Percentiles rank a stretch among this genome's conserved stretches.
phyloP scores from a whole-genome alignment of 1,284 basidiomycete species.

The Sphaerobolus stellatus region DNA sequence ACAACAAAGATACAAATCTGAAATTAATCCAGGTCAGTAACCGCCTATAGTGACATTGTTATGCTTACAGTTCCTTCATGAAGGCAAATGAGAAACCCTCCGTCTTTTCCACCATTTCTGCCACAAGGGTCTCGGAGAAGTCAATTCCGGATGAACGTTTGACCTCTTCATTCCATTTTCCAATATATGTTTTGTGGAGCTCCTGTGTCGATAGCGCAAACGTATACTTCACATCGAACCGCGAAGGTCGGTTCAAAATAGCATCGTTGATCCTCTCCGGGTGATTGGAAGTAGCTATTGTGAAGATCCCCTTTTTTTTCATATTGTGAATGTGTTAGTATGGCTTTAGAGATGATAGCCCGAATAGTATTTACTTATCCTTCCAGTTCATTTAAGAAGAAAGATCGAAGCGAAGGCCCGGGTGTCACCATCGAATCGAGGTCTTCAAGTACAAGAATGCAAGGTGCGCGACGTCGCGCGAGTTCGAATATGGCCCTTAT shows the following conservation, averaged over 20 bases:
- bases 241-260: conserved; percentile 44
- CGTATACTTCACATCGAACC: conserved; percentile 48
- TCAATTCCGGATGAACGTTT: neutral
- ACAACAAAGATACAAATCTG: neutral
- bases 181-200: conserved; percentile 22
- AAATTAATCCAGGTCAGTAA: too few relatives aligned
- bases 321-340: conserved; percentile 20
- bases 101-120: conserved; percentile 24
- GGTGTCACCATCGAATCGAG: conserved; percentile 42
- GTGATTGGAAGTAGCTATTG: conserved; percentile 50
- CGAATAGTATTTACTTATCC: conserved; percentile 29
- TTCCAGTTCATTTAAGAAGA: conserved; percentile 48
- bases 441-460: conserved; percentile 47
- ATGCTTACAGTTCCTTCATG: conserved; percentile 29
- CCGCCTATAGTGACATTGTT: too few relatives aligned
- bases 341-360: conserved; percentile 10
- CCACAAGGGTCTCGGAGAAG: conserved; percentile 16
- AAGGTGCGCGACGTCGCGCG: conserved; percentile 36
- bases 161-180: conserved; percentile 27
- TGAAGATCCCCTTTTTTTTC: conserved; percentile 41
- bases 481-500: conserved; percentile 32
- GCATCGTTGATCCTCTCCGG: conserved; percentile 47
- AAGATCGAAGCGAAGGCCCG: conserved; percentile 35
- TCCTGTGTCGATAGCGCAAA: conserved; percentile 29
- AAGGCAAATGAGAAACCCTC: conserved; percentile 31